These are phyloP conservation scores for Colletotrichum acutatum DNA, from an alignment of 2,329 filamentous ascomycete species.

Conservation along the genomic window DNA sequence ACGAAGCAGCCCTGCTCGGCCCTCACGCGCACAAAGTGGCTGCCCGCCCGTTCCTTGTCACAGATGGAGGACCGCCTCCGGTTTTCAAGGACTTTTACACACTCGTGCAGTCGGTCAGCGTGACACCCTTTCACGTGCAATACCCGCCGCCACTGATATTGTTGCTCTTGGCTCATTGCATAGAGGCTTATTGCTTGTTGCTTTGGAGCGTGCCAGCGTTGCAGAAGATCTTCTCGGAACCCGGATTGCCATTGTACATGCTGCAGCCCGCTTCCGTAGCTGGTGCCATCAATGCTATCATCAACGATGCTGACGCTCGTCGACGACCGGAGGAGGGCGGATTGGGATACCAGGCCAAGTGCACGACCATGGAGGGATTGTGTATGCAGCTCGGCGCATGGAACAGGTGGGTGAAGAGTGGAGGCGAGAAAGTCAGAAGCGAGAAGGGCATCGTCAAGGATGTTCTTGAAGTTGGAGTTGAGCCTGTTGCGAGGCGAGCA, in stretches of 20 bases:
- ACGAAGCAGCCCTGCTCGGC: constrained; percentile 61
- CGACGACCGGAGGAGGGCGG: constrained; percentile 51
- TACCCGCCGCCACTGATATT: constrained; percentile 49
- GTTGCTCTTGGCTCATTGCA: constrained; percentile 49
- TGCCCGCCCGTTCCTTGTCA: constrained; percentile 61
- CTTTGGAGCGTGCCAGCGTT: constrained; percentile 41
- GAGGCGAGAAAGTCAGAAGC: constrained; percentile 12
- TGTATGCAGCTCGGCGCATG: constrained; percentile 52
- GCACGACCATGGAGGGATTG: constrained; percentile 53
- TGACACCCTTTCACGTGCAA: constrained; percentile 45
- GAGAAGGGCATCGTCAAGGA: constrained; percentile 26
- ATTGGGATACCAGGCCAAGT: constrained; percentile 51
- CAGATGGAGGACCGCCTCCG: constrained; percentile 59
- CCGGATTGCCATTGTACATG: constrained; percentile 46
- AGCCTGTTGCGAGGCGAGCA: constrained; percentile 30
- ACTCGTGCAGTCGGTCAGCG: constrained; percentile 44
- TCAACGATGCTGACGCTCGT: constrained; percentile 50
- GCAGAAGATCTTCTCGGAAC: constrained; percentile 43
- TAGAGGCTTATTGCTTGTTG: constrained; percentile 49
- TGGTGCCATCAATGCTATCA: constrained; percentile 48
- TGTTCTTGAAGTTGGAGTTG: constrained; percentile 25
- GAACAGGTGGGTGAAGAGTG: constrained; percentile 44
- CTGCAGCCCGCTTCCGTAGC: constrained; percentile 54
- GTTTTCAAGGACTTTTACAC: constrained; percentile 53
- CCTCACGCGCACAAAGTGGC: constrained; percentile 48